phyloP scores from a whole-genome alignment of 2,329 filamentous ascomycete genomes.

The Trichoderma asperellum region DNA sequence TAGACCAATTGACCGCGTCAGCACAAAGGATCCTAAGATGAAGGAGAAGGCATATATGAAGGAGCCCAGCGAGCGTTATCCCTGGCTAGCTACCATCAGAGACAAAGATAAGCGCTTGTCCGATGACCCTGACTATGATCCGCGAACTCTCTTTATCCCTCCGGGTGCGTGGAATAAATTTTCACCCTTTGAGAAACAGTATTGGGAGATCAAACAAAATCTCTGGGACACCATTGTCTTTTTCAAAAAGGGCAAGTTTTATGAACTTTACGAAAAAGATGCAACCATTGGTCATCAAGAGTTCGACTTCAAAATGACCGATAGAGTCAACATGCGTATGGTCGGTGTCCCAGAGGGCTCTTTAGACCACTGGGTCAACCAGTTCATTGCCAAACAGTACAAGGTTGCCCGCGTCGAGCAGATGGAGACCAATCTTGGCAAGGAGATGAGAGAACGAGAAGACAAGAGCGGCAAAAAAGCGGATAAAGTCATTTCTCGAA shows the following conservation, averaged over 20 bases:
- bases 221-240: conserved; percentile 98
- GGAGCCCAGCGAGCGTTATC: conserved; percentile 83
- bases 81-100: conserved; percentile 83
- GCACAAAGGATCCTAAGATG: conserved; percentile 40
- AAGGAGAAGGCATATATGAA: conserved; percentile 75
- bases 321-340: conserved; percentile 99
- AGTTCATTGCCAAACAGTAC: conserved; percentile 97
- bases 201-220: conserved; percentile 99
- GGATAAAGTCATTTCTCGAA: conserved; percentile 91
- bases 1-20: conserved; percentile 39
- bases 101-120: conserved; percentile 83
- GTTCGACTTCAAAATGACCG: conserved; percentile 96
- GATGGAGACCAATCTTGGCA: conserved; percentile 91
- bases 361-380: conserved; percentile 95
- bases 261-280: conserved; percentile 97
- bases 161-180: conserved; percentile 79
- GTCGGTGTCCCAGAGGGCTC: conserved; percentile 96
- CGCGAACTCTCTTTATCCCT: conserved; percentile 87
- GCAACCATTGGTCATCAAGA: conserved; percentile 94
- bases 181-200: conserved; percentile 95
- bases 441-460: conserved; percentile 97
- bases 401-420: conserved; percentile 97
- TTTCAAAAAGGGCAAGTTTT: conserved; percentile 99
- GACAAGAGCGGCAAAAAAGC: conserved; percentile 68
- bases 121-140: conserved; percentile 86